Conservation (phyloP, 2,329 filamentous ascomycete genomes). For the Emmonsiellopsis sp. region DNA sequence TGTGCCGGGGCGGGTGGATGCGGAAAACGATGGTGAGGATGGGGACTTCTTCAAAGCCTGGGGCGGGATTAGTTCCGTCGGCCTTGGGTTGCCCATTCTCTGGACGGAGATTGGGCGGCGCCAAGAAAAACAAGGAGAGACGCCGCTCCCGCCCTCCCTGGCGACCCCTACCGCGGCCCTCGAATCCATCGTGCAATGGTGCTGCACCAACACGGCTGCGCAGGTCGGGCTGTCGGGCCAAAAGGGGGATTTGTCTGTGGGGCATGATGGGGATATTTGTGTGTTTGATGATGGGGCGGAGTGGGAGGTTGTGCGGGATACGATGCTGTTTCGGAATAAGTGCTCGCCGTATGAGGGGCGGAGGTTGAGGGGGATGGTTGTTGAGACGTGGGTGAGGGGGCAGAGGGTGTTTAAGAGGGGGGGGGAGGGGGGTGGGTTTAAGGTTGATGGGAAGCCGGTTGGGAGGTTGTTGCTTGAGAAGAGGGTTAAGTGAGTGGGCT, state of each 20-base stretch:
- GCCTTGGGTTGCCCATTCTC: constrained; percentile 82
- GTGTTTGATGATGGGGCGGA: constrained; percentile 79
- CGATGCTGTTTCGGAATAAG: constrained; percentile 92
- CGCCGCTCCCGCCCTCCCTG: not conserved
- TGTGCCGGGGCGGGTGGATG: constrained; percentile 40
- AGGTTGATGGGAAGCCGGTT: constrained; percentile 29
- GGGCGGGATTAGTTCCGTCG: constrained; percentile 93
- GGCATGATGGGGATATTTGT: constrained; percentile 83
- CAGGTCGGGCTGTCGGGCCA: constrained; percentile 76
- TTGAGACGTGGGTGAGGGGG: constrained; percentile 78
- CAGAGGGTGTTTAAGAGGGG: constrained; percentile 62
- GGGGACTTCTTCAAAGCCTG: constrained; percentile 95
- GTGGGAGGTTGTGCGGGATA: constrained; percentile 64
- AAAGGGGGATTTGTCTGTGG: constrained; percentile 73
- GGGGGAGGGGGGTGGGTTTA: constrained; percentile 30
- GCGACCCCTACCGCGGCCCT: constrained; percentile 36
- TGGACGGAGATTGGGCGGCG: constrained; percentile 61
- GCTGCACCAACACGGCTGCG: constrained; percentile 73
- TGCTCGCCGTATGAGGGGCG: constrained; percentile 85
- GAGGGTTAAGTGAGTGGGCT: constrained; percentile 8
- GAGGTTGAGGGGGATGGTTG: constrained; percentile 65
- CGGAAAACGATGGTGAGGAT: not conserved
- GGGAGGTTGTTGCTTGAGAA: constrained; percentile 22
- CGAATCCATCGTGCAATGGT: constrained; percentile 75
- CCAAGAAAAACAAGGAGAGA: constrained; percentile 21